Evolutionary conservation across 257 asterid genomes (phyloP).

Genomic region (Apocynum venetum): DNA sequence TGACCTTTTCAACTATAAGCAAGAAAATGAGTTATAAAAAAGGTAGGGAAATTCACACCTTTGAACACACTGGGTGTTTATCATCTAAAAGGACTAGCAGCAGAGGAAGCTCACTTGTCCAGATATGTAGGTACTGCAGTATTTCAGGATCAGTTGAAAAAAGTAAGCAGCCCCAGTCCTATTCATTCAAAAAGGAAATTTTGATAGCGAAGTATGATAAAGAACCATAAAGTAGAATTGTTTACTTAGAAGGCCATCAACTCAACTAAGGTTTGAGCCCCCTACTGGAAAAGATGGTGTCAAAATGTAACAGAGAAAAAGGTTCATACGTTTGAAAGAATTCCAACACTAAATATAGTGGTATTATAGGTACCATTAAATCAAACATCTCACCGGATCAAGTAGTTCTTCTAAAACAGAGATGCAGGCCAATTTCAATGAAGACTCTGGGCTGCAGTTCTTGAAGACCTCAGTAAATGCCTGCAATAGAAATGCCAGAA

Average conservation of each 20-base stretch:
- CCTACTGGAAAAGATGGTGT: not conserved
- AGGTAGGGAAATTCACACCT: constrained; percentile 38
- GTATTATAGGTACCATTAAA: not conserved
- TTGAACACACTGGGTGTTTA: constrained; percentile 50
- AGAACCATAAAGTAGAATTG: not conserved
- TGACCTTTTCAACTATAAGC: not conserved
- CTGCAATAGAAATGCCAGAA: constrained; percentile 36
- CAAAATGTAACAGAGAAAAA: not conserved
- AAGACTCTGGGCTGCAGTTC: constrained; percentile 57
- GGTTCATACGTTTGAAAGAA: not conserved
- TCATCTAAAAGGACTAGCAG: constrained; percentile 59
- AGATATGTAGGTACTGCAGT: constrained; percentile 42
- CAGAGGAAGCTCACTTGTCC: constrained; percentile 73
- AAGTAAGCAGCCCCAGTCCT: constrained; percentile 41
- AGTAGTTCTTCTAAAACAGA: constrained; percentile 67
- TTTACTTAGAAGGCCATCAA: not conserved
- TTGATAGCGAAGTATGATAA: constrained; percentile 2
- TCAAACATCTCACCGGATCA: constrained; percentile 57
- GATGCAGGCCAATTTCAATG: constrained; percentile 76
- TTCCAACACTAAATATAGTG: not conserved
- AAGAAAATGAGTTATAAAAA: not conserved
- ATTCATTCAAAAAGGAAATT: constrained; percentile 7
- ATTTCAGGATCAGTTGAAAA: constrained; percentile 47
- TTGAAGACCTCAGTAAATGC: constrained; percentile 63
- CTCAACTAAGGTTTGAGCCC: not conserved